Evolutionary conservation across 2,329 filamentous ascomycete species (phyloP).

Genomic region (Sclerotinia trifoliorum): DNA sequence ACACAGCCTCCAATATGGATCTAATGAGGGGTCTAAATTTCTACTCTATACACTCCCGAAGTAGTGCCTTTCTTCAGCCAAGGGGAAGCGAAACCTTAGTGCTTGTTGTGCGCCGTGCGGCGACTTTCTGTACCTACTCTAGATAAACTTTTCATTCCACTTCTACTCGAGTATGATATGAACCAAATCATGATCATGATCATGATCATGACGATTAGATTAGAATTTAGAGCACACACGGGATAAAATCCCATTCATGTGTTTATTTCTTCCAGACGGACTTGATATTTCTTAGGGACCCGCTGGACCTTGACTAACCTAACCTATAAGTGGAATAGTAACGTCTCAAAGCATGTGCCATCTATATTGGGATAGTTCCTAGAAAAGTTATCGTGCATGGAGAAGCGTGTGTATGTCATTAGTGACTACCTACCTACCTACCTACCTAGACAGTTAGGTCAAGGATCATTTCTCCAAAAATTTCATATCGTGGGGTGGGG

Average conservation of each 20-base stretch:
- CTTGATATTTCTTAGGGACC: background rate
- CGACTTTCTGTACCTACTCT: background rate
- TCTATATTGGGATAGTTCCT: background rate
- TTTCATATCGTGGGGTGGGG: background rate
- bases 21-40: too few relatives aligned
- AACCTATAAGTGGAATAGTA: background rate
- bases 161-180: background rate
- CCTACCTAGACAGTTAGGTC: background rate
- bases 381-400: background rate
- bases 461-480: background rate
- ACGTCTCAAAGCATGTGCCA: background rate
- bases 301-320: too few relatives aligned
- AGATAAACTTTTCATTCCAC: background rate
- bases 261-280: background rate
- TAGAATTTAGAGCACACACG: background rate
- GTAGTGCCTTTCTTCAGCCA: background rate
- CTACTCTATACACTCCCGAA: background rate
- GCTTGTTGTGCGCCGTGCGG: background rate
- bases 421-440: background rate
- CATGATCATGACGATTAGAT: too few relatives aligned
- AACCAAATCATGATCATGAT: background rate
- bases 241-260: background rate
- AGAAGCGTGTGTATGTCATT: background rate
- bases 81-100: background rate
- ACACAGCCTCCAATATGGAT: conserved; percentile 11